Conservation (phyloP, 352 stramenopile species). For the Halophytophthora batemanensis region DNA sequence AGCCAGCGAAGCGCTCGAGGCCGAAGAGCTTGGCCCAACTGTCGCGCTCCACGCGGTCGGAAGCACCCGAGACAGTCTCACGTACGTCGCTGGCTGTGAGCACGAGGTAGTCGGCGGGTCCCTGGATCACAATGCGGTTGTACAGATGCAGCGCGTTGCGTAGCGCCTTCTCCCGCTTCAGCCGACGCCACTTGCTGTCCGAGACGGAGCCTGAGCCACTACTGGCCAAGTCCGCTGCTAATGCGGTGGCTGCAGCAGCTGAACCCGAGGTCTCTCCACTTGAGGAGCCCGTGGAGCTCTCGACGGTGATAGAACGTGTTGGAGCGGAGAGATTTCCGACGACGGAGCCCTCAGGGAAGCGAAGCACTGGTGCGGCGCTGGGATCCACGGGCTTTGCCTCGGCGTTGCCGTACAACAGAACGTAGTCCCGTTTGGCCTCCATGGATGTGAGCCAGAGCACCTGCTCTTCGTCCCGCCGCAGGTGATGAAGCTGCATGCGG, state of each 20-base stretch:
- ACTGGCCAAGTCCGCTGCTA: not conserved
- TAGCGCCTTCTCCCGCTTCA: conserved; percentile 39
- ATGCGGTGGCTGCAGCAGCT: conserved; percentile 2
- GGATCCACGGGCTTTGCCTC: conserved; percentile 37
- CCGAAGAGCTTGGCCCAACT: conserved; percentile 33
- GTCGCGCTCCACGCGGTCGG: conserved; percentile 25
- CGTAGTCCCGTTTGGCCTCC: conserved; percentile 32
- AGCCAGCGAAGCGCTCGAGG: conserved; percentile 31
- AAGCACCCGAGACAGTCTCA: conserved; percentile 26
- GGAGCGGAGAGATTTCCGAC: conserved; percentile 32
- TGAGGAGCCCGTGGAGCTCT: not conserved
- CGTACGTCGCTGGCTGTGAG: conserved; percentile 31
- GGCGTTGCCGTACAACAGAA: conserved; percentile 38
- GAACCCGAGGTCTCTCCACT: conserved; percentile 3
- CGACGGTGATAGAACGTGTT: not conserved
- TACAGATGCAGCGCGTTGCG: conserved; percentile 30
- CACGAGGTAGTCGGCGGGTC: conserved; percentile 42
- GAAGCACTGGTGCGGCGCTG: conserved; percentile 18
- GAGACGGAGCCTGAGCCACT: not conserved
- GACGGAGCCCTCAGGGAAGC: conserved; percentile 38
- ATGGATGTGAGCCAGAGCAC: conserved; percentile 34
- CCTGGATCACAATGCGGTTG: conserved; percentile 32
- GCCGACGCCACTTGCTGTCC: conserved; percentile 31
- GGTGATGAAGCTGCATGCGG: conserved; percentile 36
- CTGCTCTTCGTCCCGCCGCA: conserved; percentile 36